Evolutionary conservation across 2,329 filamentous ascomycete species (phyloP).

Genomic region (Aureobasidium mangrovei): DNA sequence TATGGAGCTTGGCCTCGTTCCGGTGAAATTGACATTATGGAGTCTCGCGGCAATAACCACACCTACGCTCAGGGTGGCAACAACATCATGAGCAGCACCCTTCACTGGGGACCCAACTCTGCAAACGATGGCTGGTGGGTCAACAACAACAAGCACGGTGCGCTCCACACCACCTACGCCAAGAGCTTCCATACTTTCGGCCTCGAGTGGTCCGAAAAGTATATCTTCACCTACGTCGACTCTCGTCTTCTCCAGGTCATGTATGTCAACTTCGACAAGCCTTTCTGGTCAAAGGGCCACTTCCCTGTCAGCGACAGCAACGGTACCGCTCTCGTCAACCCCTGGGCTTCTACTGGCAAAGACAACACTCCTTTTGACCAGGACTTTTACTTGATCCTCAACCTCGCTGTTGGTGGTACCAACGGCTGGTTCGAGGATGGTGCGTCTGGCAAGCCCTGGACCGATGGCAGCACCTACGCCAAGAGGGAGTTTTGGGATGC

Average conservation of each 20-base stretch:
- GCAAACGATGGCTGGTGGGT: conserved; percentile 73
- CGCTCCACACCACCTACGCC: conserved; percentile 66
- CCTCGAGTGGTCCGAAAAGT: conserved; percentile 80
- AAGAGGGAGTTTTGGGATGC: conserved; percentile 67
- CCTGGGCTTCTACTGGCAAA: conserved; percentile 29
- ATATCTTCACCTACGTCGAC: conserved; percentile 81
- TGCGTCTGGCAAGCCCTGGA: conserved; percentile 66
- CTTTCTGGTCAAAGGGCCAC: conserved; percentile 32
- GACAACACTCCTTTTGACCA: conserved; percentile 34
- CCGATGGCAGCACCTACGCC: conserved; percentile 57
- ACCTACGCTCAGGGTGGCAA: conserved; percentile 69
- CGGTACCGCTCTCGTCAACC: conserved; percentile 30
- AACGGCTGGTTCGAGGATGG: conserved; percentile 73
- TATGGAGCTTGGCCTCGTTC: conserved; percentile 73
- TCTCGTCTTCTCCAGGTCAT: conserved; percentile 69
- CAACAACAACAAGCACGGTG: conserved; percentile 67
- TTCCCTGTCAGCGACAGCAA: conserved; percentile 29
- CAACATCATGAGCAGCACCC: conserved; percentile 67
- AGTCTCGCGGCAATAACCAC: conserved; percentile 75
- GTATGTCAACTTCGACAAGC: conserved; percentile 51
- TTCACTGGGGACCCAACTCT: conserved; percentile 72
- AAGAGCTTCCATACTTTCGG: conserved; percentile 66
- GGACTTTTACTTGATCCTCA: conserved; percentile 34
- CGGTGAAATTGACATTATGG: conserved; percentile 76
- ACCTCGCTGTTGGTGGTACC: conserved; percentile 32